These are phyloP conservation scores for Durusdinium trenchii DNA, from an alignment of 73 alveolate genomes.

Conservation along the genomic window DNA sequence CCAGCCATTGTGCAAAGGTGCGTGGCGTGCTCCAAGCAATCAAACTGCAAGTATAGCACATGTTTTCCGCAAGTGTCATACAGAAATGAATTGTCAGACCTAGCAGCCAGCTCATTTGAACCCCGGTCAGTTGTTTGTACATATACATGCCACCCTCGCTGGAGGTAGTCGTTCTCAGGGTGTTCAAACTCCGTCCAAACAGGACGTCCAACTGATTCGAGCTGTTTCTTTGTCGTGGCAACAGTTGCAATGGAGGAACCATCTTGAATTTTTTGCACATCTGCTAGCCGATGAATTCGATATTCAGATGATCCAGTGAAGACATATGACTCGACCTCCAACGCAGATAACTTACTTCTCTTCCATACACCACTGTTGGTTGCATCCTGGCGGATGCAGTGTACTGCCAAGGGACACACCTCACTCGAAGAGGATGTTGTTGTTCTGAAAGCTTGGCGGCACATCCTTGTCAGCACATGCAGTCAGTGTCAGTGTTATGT, in stretches of 20 bases:
- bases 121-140: background rate
- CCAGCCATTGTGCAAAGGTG: background rate
- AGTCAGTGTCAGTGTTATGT: too few species aligned
- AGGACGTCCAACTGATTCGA: background rate
- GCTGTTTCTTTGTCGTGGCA: background rate
- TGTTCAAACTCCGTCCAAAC: background rate
- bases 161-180: background rate
- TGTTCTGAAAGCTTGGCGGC: background rate
- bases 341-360: background rate
- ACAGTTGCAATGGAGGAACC: background rate
- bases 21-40: background rate
- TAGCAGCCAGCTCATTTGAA: background rate
- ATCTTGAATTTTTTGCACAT: background rate
- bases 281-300: background rate
- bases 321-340: background rate
- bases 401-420: background rate
- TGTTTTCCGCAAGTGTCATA: background rate
- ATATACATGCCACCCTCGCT: background rate
- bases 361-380: background rate
- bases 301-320: background rate
- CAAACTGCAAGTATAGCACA: background rate
- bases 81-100: background rate
- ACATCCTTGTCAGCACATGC: too few species aligned
- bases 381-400: background rate
- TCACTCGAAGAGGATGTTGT: background rate